These are phyloP conservation scores for Triglochin maritima DNA, from an alignment of 106 monocot species.

Conservation along the genomic window DNA sequence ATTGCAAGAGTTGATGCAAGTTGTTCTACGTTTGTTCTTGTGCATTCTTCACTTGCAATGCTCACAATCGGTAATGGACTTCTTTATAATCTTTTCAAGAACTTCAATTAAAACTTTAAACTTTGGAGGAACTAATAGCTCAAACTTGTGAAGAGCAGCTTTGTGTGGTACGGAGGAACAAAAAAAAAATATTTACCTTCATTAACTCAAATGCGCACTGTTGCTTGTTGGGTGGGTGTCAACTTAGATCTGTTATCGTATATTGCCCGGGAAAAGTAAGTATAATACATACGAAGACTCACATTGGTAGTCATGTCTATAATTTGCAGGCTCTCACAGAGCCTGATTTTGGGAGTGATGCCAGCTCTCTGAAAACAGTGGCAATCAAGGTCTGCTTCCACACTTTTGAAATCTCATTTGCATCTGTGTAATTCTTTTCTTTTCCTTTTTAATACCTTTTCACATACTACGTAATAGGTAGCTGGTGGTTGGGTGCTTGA, in stretches of 20 bases:
- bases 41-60: conserved; percentile 94
- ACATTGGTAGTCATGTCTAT: neutral
- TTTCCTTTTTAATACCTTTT: neutral
- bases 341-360: conserved; percentile 96
- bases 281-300: too few species aligned
- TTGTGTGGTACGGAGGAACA: conserved; percentile 85
- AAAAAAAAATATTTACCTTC: conserved; percentile 82
- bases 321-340: conserved; percentile 75
- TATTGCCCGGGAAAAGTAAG: neutral
- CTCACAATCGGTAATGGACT: conserved; percentile 65
- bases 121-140: neutral
- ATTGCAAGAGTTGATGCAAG: conserved; percentile 92
- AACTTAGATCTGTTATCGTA: neutral
- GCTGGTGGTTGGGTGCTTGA: conserved; percentile 80
- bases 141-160: conserved; percentile 29
- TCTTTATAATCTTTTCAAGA: too few species aligned
- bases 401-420: neutral
- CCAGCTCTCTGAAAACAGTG: conserved; percentile 68
- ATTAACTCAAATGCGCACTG: conserved; percentile 43
- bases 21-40: conserved; percentile 80
- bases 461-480: conserved; percentile 29
- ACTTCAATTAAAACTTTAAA: neutral
- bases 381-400: conserved; percentile 62
- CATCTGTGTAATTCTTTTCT: neutral
- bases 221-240: conserved; percentile 73